Conservation (phyloP, 805 yeast species). For the Myxozyma nipponensis region DNA sequence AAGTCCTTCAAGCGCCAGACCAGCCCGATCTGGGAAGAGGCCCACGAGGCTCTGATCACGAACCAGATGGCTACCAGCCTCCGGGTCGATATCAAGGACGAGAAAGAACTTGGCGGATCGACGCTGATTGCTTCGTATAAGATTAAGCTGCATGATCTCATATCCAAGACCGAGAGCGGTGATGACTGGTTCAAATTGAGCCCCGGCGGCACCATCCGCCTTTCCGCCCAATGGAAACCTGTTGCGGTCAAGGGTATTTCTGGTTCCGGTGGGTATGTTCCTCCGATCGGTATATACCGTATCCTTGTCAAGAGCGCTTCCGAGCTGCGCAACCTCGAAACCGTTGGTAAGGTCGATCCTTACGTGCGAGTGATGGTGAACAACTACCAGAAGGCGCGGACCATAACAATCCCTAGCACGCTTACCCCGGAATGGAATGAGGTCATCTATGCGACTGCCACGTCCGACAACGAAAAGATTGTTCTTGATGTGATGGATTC, state of each 20-base stretch:
- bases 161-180: slow-evolving; percentile 75
- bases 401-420: slow-evolving; percentile 61
- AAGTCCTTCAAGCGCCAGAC: slow-evolving; percentile 56
- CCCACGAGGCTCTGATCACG: slow-evolving; percentile 63
- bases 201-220: slow-evolving; percentile 67
- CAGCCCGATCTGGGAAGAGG: slow-evolving; percentile 62
- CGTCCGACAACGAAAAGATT: slow-evolving; percentile 76
- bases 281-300: slow-evolving; percentile 90
- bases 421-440: slow-evolving; percentile 84
- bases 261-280: slow-evolving; percentile 78
- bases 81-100: slow-evolving; percentile 62
- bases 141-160: slow-evolving; percentile 52
- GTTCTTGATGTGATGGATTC: slow-evolving; percentile 91
- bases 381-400: slow-evolving; percentile 72
- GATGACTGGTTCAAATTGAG: slow-evolving; percentile 72
- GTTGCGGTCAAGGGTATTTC: slow-evolving; percentile 62
- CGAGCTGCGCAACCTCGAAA: slow-evolving; percentile 78
- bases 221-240: slow-evolving; percentile 80
- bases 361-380: slow-evolving; percentile 76
- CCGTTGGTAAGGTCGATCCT: slow-evolving; percentile 89
- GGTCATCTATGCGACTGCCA: slow-evolving; percentile 72
- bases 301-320: slow-evolving; percentile 63
- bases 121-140: slow-evolving; percentile 56
- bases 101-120: slow-evolving; percentile 54
- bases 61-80: slow-evolving; percentile 70